phyloP scores from a whole-genome alignment of 139 green algal species.

The Chlorella sp. region DNA sequence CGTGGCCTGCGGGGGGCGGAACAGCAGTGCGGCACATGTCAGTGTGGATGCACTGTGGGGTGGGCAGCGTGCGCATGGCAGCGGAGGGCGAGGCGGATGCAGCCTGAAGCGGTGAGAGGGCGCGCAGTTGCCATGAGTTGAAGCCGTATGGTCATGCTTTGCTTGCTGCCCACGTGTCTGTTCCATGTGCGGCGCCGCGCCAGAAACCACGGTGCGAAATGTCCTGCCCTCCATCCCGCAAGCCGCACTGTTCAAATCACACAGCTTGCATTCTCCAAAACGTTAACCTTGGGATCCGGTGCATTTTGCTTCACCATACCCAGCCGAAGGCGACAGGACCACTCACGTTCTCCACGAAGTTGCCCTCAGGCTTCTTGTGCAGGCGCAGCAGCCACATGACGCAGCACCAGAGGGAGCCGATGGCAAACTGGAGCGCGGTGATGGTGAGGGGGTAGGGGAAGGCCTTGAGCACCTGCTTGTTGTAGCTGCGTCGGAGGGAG shows the following conservation, averaged over 20 bases:
- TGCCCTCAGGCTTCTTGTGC: slow-evolving; percentile 70
- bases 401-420: slow-evolving; percentile 73
- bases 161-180: no score
- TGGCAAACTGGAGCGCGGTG: slow-evolving; percentile 89
- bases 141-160: no score
- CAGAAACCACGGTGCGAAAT: not conserved
- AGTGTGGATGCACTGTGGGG: not conserved
- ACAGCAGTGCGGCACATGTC: not conserved
- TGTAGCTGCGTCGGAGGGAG: slow-evolving; percentile 70
- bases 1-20: not conserved
- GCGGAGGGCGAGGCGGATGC: no score
- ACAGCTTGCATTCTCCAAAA: no score
- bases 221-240: not conserved
- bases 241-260: no score
- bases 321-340: not conserved
- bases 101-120: no score
- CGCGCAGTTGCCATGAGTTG: not conserved
- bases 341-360: slow-evolving; percentile 46
- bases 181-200: no score
- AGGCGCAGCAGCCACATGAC: slow-evolving; percentile 77
- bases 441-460: slow-evolving; percentile 90
- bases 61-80: not conserved
- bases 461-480: slow-evolving; percentile 90
- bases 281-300: no score
- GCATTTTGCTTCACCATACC: no score